Percentiles rank a stretch among this genome's conserved stretches.
These are phyloP conservation scores for Cyberlindnera subsufficiens DNA, from an alignment of 805 yeast species.

Conservation along the genomic window DNA sequence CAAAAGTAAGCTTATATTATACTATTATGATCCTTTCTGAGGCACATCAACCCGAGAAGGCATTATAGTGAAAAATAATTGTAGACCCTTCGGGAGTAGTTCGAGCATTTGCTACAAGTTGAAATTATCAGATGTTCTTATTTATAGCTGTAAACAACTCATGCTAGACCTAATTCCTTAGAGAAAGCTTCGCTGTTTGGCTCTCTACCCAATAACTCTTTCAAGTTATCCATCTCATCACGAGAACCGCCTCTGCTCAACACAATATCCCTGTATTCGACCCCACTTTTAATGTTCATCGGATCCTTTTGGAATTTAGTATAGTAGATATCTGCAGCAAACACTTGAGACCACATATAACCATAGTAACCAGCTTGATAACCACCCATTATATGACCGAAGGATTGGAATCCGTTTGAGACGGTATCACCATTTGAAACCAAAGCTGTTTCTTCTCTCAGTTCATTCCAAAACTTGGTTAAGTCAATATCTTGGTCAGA, in stretches of 20 bases:
- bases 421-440: conserved; percentile 47
- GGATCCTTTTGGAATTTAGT: conserved; percentile 65
- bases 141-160: background rate
- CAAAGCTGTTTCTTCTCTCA: conserved; percentile 57
- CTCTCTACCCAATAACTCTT: conserved; percentile 66
- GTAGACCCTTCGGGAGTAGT: too few species aligned
- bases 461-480: conserved; percentile 54
- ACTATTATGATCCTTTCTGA: too few species aligned
- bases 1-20: too few species aligned
- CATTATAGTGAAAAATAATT: too few species aligned
- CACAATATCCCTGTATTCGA: conserved; percentile 62
- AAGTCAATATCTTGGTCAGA: conserved; percentile 42
- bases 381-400: conserved; percentile 74
- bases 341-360: conserved; percentile 79
- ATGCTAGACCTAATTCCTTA: conserved; percentile 49
- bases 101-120: too few species aligned
- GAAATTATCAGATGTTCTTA: too few species aligned
- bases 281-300: conserved; percentile 54
- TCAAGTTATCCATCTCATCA: conserved; percentile 61
- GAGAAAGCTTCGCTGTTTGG: conserved; percentile 73
- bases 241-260: conserved; percentile 68
- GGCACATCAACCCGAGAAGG: too few species aligned
- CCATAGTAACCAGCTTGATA: conserved; percentile 88
- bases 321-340: conserved; percentile 78
- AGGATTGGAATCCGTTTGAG: conserved; percentile 68